Evolutionary conservation across 2,329 filamentous ascomycete genomes (phyloP).

Genomic region (Xylariaceae sp.): DNA sequence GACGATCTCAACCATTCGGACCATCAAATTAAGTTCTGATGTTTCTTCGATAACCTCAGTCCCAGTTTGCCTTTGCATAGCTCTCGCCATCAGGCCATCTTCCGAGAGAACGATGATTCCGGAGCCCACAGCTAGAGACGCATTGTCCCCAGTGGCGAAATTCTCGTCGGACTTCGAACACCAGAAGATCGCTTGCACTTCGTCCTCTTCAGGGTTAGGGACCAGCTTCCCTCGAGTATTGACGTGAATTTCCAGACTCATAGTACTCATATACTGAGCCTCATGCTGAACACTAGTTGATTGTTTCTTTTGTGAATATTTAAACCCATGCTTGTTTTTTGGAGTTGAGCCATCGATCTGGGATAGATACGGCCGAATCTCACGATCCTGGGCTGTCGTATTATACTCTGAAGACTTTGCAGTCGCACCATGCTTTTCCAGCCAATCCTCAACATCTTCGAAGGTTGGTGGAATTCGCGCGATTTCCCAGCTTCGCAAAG

Average conservation of each 20-base stretch:
- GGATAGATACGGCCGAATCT: constrained; percentile 53
- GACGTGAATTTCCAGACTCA: constrained; percentile 91
- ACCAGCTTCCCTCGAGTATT: constrained; percentile 79
- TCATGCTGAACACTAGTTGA: constrained; percentile 78
- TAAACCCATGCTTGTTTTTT: constrained; percentile 76
- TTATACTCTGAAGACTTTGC: constrained; percentile 18
- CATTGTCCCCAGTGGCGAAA: constrained; percentile 47
- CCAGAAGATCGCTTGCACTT: constrained; percentile 88
- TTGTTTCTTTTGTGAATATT: constrained; percentile 75
- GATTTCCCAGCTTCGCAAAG: constrained; percentile 74
- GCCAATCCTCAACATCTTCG: constrained; percentile 69
- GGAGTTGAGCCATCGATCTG: constrained; percentile 90
- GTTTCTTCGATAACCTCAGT: constrained; percentile 70
- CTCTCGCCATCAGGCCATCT: constrained; percentile 55
- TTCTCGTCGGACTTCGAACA: constrained; percentile 75
- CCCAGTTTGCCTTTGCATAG: constrained; percentile 59
- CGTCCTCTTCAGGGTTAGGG: constrained; percentile 88
- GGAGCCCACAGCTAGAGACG: constrained; percentile 50
- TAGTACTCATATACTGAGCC: constrained; percentile 90
- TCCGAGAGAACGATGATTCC: constrained; percentile 74
- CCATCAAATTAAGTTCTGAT: constrained; percentile 81
- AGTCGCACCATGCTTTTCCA: constrained; percentile 37
- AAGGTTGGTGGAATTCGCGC: constrained; percentile 66
- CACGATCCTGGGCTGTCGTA: constrained; percentile 20
- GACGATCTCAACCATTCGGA: constrained; percentile 83